Conservation (phyloP, 495 filamentous ascomycete species). For the Parathielavia hyrcaniae region DNA sequence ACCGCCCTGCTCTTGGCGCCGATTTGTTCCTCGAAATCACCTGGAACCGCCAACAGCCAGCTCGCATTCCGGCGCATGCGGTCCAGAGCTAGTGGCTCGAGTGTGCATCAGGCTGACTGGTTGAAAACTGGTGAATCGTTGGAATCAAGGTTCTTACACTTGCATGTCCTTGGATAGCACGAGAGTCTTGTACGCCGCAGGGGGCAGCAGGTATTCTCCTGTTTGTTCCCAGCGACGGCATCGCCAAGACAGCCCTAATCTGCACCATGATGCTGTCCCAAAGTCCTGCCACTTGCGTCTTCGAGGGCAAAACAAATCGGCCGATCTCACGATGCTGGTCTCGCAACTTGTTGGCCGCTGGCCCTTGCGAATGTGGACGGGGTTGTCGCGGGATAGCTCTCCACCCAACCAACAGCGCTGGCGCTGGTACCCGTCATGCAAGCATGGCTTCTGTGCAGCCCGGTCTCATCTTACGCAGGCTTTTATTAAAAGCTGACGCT, state of each 20-base stretch:
- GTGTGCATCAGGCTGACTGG: no score
- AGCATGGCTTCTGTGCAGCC: not conserved
- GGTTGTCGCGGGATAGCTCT: constrained; percentile 8
- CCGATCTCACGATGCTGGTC: not conserved
- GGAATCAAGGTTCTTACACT: no score
- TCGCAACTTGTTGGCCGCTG: constrained; percentile 1
- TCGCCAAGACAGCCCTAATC: constrained; percentile 1
- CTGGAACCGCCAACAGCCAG: not conserved
- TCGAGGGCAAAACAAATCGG: not conserved
- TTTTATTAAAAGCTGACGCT: not conserved
- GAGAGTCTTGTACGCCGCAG: not conserved
- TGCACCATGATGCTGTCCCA: constrained; percentile 11
- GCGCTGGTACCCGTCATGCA: constrained; percentile 10
- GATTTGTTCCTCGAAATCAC: not conserved
- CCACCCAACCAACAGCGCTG: constrained; percentile 2
- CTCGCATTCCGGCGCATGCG: not conserved
- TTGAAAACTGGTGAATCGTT: no score
- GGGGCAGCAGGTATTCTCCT: not conserved
- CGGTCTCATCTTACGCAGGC: constrained; percentile 3
- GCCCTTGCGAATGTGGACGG: not conserved
- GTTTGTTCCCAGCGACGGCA: not conserved
- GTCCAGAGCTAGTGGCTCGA: no score
- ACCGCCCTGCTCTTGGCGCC: not conserved
- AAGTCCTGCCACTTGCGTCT: constrained; percentile 5
- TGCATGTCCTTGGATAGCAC: no score